phyloP scores from a whole-genome alignment of 2,329 filamentous ascomycete genomes.

The Teratosphaeria epicoccoides region DNA sequence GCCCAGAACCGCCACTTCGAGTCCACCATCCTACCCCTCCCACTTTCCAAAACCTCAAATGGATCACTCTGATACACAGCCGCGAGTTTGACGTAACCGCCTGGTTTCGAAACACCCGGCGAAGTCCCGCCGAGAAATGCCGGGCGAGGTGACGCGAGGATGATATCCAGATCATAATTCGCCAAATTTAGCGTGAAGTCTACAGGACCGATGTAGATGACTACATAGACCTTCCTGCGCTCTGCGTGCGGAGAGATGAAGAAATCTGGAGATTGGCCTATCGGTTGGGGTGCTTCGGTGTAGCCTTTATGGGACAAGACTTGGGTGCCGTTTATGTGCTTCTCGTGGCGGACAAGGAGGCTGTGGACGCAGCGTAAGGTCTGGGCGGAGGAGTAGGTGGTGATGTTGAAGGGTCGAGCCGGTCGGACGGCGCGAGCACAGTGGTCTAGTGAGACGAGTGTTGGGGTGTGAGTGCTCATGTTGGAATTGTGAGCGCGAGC shows the following conservation, averaged over 20 bases:
- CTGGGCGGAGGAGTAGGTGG: background rate
- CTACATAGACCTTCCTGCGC: background rate
- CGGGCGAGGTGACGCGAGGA: background rate
- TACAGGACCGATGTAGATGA: background rate
- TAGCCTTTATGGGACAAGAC: background rate
- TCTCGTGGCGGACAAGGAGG: background rate
- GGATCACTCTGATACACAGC: background rate
- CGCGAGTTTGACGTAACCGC: background rate
- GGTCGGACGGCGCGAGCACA: background rate
- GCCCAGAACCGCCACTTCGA: background rate
- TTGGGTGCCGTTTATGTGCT: background rate
- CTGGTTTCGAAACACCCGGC: background rate
- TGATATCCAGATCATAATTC: background rate
- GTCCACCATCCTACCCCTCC: background rate
- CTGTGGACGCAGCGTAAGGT: background rate
- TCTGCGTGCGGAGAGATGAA: background rate
- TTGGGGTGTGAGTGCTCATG: background rate
- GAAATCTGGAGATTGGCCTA: background rate
- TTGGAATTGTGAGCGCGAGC: too few species aligned
- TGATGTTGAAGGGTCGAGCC: background rate
- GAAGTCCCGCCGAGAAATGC: background rate
- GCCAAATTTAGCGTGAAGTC: background rate
- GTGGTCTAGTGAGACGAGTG: background rate
- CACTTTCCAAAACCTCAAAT: background rate
- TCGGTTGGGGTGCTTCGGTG: background rate